phyloP scores from a whole-genome alignment of 768 basidiomycete species.

The Saitozyma sp. region DNA sequence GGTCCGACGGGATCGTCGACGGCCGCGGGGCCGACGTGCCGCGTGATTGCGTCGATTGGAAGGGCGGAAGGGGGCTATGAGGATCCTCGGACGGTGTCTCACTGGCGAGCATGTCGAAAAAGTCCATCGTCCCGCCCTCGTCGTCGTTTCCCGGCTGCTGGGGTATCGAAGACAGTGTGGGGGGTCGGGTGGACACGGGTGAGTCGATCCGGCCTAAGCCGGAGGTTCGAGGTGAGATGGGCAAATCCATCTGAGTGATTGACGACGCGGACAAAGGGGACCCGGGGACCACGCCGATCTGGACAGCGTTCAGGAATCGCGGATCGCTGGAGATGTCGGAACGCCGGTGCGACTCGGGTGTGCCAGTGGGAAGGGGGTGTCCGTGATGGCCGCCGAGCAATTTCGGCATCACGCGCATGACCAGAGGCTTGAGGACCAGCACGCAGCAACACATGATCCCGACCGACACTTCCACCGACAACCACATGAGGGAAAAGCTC shows the following conservation, averaged over 20 bases:
- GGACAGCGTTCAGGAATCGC: too few relatives aligned
- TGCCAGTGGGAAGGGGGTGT: too few relatives aligned
- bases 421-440: slow-evolving; percentile 47
- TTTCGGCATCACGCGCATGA: slow-evolving; percentile 39
- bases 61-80: not conserved
- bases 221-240: too few relatives aligned
- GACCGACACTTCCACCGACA: slow-evolving; percentile 42
- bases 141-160: not conserved
- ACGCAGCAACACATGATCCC: slow-evolving; percentile 47
- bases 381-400: slow-evolving; percentile 15
- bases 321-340: too few relatives aligned
- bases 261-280: too few relatives aligned
- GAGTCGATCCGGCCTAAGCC: too few relatives aligned
- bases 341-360: too few relatives aligned
- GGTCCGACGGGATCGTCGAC: not conserved
- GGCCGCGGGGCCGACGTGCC: not conserved
- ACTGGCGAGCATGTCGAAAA: slow-evolving; percentile 7
- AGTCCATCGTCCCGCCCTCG: slow-evolving; percentile 9
- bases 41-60: not conserved
- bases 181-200: too few relatives aligned
- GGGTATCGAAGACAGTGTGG: not conserved
- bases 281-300: too few relatives aligned
- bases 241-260: too few relatives aligned
- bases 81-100: not conserved
- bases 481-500: slow-evolving; percentile 47